Evolutionary conservation across 2,329 filamentous ascomycete species (phyloP).

Genomic region (Tolypocladium cylindrosporum): DNA sequence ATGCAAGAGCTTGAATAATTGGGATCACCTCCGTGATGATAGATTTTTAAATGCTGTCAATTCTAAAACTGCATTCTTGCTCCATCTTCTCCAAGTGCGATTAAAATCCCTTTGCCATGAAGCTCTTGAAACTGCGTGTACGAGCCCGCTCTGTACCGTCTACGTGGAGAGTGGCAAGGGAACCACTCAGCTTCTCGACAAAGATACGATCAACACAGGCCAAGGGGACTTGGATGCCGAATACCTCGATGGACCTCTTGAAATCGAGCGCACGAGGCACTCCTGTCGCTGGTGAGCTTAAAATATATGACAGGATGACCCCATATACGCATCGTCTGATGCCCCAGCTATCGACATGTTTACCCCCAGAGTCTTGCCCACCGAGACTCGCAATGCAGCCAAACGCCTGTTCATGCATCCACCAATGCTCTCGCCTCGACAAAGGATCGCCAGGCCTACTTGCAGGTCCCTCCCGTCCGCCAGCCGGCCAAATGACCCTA

Average conservation of each 20-base stretch:
- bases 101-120: too few species aligned
- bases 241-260: too few species aligned
- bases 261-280: not conserved
- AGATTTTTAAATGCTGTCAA: too few species aligned
- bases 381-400: not conserved
- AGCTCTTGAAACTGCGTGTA: too few species aligned
- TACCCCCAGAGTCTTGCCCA: not conserved
- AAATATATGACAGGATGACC: not conserved
- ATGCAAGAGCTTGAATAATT: not conserved
- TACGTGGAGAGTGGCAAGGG: too few species aligned
- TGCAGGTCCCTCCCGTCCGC: not conserved
- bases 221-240: not conserved
- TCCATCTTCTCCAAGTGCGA: too few species aligned
- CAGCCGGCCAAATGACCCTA: not conserved
- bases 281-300: not conserved
- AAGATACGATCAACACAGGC: not conserved
- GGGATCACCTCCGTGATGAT: too few species aligned
- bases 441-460: not conserved
- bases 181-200: not conserved
- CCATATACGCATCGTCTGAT: not conserved
- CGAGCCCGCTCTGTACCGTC: too few species aligned
- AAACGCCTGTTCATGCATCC: not conserved
- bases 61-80: too few species aligned
- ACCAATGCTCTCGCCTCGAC: not conserved
- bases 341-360: not conserved